Evolutionary conservation across 2,329 filamentous ascomycete genomes (phyloP).

Genomic region (Pseudocercospora musae): DNA sequence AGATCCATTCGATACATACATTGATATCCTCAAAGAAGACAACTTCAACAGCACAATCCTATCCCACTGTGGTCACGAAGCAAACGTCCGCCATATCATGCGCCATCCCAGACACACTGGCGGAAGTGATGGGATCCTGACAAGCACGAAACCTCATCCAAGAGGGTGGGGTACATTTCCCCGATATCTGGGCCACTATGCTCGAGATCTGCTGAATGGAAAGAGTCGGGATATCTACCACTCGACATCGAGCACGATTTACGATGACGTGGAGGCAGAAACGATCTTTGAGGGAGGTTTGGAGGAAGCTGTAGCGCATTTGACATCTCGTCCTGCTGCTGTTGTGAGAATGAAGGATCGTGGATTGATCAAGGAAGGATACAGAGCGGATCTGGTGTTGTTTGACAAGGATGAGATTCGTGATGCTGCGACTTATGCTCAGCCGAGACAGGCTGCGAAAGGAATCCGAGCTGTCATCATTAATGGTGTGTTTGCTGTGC

Average conservation of each 20-base stretch:
- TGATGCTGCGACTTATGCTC: constrained; percentile 28
- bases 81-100: constrained; percentile 31
- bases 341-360: constrained; percentile 25
- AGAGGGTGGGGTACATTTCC: constrained; percentile 32
- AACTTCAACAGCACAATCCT: constrained; percentile 30
- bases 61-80: constrained; percentile 29
- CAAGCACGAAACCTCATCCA: constrained; percentile 30
- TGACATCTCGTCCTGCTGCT: constrained; percentile 26
- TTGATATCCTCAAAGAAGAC: constrained; percentile 28
- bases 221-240: constrained; percentile 25
- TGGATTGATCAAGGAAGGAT: constrained; percentile 26
- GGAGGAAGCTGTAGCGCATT: constrained; percentile 30
- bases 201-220: constrained; percentile 24
- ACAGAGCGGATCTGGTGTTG: constrained; percentile 28
- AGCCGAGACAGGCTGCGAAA: constrained; percentile 26
- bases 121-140: constrained; percentile 30
- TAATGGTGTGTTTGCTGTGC: constrained; percentile 27
- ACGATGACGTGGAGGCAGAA: constrained; percentile 24
- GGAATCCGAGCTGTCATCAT: constrained; percentile 28
- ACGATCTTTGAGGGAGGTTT: constrained; percentile 28
- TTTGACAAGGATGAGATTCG: constrained; percentile 26
- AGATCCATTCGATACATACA: constrained; percentile 29
- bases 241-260: constrained; percentile 13
- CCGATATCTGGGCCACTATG: constrained; percentile 30
- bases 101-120: constrained; percentile 28